Evolutionary conservation across 805 yeast species (phyloP).

Genomic region (Diddensiella transvaalensis): DNA sequence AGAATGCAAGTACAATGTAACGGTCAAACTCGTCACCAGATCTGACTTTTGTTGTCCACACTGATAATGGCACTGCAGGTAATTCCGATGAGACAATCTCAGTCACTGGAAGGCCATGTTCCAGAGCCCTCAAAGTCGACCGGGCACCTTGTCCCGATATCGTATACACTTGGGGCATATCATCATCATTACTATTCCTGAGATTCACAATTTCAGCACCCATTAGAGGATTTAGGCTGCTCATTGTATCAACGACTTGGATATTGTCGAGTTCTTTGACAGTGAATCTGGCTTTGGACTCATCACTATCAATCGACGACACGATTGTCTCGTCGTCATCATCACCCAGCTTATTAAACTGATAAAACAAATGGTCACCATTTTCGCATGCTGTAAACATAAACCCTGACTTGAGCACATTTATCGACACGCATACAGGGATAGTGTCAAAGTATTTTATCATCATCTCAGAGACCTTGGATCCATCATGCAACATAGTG

Average conservation of each 20-base stretch:
- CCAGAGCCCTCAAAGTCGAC: slow-evolving; percentile 46
- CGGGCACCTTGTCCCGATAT: slow-evolving; percentile 39
- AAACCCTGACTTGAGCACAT: slow-evolving; percentile 71
- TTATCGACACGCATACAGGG: slow-evolving; percentile 52
- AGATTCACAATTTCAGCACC: slow-evolving; percentile 37
- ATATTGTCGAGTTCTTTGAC: slow-evolving; percentile 47
- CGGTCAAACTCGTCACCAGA: slow-evolving; percentile 49
- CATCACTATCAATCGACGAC: slow-evolving; percentile 32
- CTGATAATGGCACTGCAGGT: slow-evolving; percentile 58
- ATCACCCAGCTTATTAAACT: slow-evolving; percentile 72
- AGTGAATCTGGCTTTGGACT: slow-evolving; percentile 25
- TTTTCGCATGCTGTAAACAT: slow-evolving; percentile 62
- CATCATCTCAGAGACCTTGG: slow-evolving; percentile 40
- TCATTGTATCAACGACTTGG: slow-evolving; percentile 50
- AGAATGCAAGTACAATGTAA: slow-evolving; percentile 61
- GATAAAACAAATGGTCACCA: slow-evolving; percentile 67
- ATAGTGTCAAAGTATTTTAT: slow-evolving; percentile 75
- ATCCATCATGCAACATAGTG: slow-evolving; percentile 43
- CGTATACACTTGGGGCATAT: slow-evolving; percentile 41
- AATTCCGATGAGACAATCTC: slow-evolving; percentile 72
- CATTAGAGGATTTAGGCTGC: slow-evolving; percentile 52
- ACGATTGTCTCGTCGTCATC: slow-evolving; percentile 41
- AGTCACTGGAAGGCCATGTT: slow-evolving; percentile 56
- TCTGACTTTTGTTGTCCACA: slow-evolving; percentile 59
- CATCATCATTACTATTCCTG: slow-evolving; percentile 26